Evolutionary conservation across 805 yeast genomes (phyloP).

Genomic region (Myxozyma monticola): DNA sequence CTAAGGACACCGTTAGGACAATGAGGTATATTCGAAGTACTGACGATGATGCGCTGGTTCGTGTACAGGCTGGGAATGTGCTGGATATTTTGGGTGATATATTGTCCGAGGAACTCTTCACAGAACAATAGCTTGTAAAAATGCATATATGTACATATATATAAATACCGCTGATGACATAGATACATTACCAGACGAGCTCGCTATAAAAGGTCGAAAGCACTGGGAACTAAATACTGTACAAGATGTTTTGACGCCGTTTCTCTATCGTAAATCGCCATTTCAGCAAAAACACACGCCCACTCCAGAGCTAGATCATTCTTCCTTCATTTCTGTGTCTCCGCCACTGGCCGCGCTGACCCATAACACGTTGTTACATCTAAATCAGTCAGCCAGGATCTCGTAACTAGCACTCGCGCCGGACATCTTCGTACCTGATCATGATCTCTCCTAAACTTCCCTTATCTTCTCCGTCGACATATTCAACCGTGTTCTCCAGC

Average conservation of each 20-base stretch:
- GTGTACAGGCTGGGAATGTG: constrained; percentile 35
- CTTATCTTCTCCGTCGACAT: constrained; percentile 49
- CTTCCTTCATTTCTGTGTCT: constrained; percentile 17
- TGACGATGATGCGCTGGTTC: constrained; percentile 39
- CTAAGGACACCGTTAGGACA: constrained; percentile 25
- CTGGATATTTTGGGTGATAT: constrained; percentile 30
- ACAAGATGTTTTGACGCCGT: background rate
- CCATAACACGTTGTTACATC: constrained; percentile 90
- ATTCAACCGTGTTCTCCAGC: constrained; percentile 60
- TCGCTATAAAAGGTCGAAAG: too few species aligned
- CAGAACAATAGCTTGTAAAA: background rate
- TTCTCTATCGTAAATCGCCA: constrained; percentile 4
- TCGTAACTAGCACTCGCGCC: background rate
- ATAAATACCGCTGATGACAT: too few species aligned
- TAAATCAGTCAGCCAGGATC: constrained; percentile 23
- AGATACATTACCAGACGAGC: background rate
- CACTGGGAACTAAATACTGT: constrained; percentile 7
- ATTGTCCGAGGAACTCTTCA: constrained; percentile 19
- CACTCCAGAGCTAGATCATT: too few species aligned
- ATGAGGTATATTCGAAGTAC: constrained; percentile 30
- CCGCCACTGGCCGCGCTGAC: constrained; percentile 36
- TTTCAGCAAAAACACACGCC: too few species aligned
- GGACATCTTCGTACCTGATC: constrained; percentile 43
- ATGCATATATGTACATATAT: background rate
- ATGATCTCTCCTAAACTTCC: constrained; percentile 73